phyloP scores from a whole-genome alignment of 805 yeast species.

The Zygosaccharomyces gambellarensis region DNA sequence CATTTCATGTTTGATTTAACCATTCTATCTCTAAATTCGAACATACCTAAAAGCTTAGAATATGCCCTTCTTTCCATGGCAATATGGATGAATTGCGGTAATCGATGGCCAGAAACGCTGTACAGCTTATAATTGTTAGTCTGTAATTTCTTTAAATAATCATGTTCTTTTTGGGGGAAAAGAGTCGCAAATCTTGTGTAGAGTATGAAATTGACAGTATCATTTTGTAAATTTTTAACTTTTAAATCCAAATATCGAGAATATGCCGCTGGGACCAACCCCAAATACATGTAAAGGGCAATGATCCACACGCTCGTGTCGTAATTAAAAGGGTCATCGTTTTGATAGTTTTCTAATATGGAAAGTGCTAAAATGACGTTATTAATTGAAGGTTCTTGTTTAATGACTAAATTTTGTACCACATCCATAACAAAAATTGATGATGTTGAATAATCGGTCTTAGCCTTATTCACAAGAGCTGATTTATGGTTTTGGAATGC shows the following conservation, averaged over 20 bases:
- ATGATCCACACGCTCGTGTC: conserved; percentile 68
- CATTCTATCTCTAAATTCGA: conserved; percentile 53
- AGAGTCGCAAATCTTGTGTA: conserved; percentile 45
- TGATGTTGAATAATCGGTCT: conserved; percentile 67
- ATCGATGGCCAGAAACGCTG: conserved; percentile 43
- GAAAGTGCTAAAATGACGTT: conserved; percentile 42
- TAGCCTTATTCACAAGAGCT: conserved; percentile 39
- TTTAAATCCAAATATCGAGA: conserved; percentile 50
- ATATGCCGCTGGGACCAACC: conserved; percentile 47
- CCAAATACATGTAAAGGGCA: conserved; percentile 54
- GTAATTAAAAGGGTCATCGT: conserved; percentile 65
- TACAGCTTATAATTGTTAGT: conserved; percentile 45
- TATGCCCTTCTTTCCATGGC: conserved; percentile 58
- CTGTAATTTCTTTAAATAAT: conserved; percentile 30
- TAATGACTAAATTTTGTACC: conserved; percentile 36
- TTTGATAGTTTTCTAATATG: conserved; percentile 53
- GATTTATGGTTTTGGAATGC: conserved; percentile 40
- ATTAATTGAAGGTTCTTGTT: conserved; percentile 17
- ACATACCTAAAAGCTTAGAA: conserved; percentile 62
- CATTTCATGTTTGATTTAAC: conserved; percentile 46
- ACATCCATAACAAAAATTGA: conserved; percentile 61
- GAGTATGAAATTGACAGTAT: conserved; percentile 55
- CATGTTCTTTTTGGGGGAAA: conserved; percentile 40
- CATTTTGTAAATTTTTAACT: conserved; percentile 72
- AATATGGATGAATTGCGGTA: conserved; percentile 45